Conservation (phyloP, 2,329 filamentous ascomycete genomes). For the Cryphonectria naterciae region DNA sequence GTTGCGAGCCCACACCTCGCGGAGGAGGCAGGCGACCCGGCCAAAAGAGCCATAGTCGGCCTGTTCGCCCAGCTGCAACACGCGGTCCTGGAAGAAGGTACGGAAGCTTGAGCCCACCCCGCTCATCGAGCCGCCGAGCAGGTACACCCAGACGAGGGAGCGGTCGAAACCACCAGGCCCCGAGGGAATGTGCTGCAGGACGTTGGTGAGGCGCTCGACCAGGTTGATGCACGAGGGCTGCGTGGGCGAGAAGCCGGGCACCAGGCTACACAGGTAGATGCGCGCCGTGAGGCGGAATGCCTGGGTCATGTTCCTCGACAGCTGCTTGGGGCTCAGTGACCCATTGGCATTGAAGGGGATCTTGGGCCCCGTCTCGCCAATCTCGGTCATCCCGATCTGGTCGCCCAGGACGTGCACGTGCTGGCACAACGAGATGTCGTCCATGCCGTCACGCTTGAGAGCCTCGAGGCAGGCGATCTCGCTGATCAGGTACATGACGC, state of each 20-base stretch:
- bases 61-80: conserved; percentile 74
- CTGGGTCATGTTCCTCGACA: conserved; percentile 85
- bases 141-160: conserved; percentile 89
- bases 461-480: conserved; percentile 96
- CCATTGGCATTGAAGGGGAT: conserved; percentile 70
- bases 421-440: conserved; percentile 83
- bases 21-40: conserved; percentile 75
- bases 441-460: conserved; percentile 80
- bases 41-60: conserved; percentile 84
- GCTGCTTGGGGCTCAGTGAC: conserved; percentile 77
- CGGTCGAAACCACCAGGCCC: conserved; percentile 85
- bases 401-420: conserved; percentile 87
- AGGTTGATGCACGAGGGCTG: conserved; percentile 76
- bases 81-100: conserved; percentile 74
- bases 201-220: conserved; percentile 75
- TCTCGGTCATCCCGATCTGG: conserved; percentile 83
- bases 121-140: conserved; percentile 82
- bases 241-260: conserved; percentile 81
- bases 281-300: conserved; percentile 91
- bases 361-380: conserved; percentile 60
- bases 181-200: conserved; percentile 80
- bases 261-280: conserved; percentile 95
- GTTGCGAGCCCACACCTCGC: conserved; percentile 84
- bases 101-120: conserved; percentile 76
- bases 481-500: conserved; percentile 96